Evolutionary conservation across 768 basidiomycete genomes (phyloP), one percentile per base, ranked within the genome.

Genomic region (Russula sp.): DNA sequence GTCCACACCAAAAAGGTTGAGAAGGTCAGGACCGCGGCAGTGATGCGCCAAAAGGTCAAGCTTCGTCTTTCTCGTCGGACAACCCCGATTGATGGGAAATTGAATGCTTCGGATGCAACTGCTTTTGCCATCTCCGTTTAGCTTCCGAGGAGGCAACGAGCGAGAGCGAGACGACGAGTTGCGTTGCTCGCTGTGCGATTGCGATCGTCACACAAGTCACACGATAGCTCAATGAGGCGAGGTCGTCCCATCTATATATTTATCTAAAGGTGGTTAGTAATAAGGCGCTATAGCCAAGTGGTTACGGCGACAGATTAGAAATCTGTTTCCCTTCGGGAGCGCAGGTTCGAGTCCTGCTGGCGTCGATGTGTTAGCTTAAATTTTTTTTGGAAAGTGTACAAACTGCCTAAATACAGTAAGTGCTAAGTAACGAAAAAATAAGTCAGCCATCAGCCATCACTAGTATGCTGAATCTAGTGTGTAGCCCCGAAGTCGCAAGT

Each of bases 221-320:
- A n/a, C n/a, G n/a, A n/a, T n/a, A n/a, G n/a, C n/a, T n/a, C n/a
- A n/a, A n/a, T n/a, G n/a, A n/a, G n/a, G n/a, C n/a, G n/a, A 26
- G 13, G 13, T 28, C 16, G 2, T 36, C 14, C 24, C 11, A 30
- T 53, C 14, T 32, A 34, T n/a, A 5, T 30, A 53, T 28, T 9
- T 8, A 8, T 3, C 28, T 51, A 18, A 51, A 2, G 2, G 2
- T 6, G 2, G 11, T 16, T 16, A 6, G 24, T 4, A 4, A n/a
- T 11, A 46, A 71, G 84, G 83, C 84, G 83, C 85, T 84, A 85
- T 86, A 84, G 84, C 84, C 82, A 85, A 86, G 84, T 85, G 84
- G 84, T 86, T 86, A 86, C 81, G 81, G 84, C 84, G 85, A 85
- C 83, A 84, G 83, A 86, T 84, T 84, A 83, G 83, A 84, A 83